phyloP scores from a whole-genome alignment of 2,329 filamentous ascomycete species.

The Colletotrichum lentis region DNA sequence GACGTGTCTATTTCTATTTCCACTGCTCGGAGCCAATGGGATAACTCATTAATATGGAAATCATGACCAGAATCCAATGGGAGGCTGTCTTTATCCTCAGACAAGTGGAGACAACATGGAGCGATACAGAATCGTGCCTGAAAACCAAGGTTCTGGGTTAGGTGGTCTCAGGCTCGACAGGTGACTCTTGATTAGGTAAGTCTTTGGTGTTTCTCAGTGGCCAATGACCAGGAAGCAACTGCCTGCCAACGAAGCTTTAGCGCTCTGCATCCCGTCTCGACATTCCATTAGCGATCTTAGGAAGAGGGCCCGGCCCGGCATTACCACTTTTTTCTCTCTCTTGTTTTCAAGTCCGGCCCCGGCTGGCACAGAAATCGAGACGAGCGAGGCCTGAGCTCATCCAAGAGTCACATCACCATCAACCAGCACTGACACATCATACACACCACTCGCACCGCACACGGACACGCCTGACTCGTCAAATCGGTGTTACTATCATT shows the following conservation, averaged over 20 bases:
- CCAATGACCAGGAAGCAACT: slow-evolving; percentile 2
- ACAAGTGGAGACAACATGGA: background rate
- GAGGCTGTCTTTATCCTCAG: background rate
- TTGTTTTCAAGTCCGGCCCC: background rate
- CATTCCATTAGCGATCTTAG: slow-evolving; percentile 34
- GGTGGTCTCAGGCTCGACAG: slow-evolving; percentile 12
- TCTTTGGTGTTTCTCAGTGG: slow-evolving; percentile 14
- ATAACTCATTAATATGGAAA: background rate
- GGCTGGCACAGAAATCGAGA: background rate
- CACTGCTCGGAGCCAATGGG: slow-evolving; percentile 27
- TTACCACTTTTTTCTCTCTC: background rate
- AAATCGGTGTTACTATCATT: background rate
- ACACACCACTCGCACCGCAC: background rate
- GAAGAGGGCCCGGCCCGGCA: slow-evolving; percentile 6
- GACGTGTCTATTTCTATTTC: slow-evolving; percentile 26
- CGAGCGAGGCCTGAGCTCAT: background rate
- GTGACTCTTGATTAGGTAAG: background rate
- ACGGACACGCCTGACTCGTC: slow-evolving; percentile 6
- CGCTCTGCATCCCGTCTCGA: slow-evolving; percentile 30
- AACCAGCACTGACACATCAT: background rate
- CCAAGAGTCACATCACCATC: slow-evolving; percentile 4
- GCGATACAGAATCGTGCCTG: background rate
- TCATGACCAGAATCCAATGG: background rate
- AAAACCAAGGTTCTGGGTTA: slow-evolving; percentile 23
- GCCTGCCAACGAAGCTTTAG: slow-evolving; percentile 27